These are phyloP conservation scores for Teratosphaeriaceae sp. DNA, from an alignment of 2,329 filamentous ascomycete species.

Conservation along the genomic window DNA sequence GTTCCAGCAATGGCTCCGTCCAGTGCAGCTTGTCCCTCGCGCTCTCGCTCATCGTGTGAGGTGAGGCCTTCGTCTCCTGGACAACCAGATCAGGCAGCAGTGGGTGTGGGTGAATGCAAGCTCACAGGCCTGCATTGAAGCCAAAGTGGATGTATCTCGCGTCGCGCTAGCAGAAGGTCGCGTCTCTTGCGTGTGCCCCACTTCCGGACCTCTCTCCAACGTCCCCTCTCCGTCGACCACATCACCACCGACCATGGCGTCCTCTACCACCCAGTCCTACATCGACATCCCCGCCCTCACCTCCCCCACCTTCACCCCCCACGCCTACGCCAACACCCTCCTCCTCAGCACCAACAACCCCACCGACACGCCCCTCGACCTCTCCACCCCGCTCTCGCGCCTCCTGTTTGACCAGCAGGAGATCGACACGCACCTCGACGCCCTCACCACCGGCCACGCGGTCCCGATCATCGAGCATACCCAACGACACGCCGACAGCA, in stretches of 20 bases:
- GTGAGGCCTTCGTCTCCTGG: neutral
- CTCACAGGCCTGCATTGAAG: neutral
- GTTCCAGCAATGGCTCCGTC: slow-evolving; percentile 3
- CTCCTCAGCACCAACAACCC: slow-evolving; percentile 88
- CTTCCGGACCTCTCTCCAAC: neutral
- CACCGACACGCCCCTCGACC: slow-evolving; percentile 81
- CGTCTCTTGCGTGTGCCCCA: neutral
- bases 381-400: slow-evolving; percentile 86
- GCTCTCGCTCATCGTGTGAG: neutral
- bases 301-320: slow-evolving; percentile 71
- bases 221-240: neutral
- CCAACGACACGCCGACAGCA: slow-evolving; percentile 64
- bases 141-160: neutral
- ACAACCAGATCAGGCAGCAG: slow-evolving; percentile 2
- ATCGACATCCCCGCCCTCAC: slow-evolving; percentile 95
- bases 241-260: neutral
- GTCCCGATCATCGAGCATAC: slow-evolving; percentile 76
- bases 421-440: slow-evolving; percentile 91
- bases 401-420: slow-evolving; percentile 97
- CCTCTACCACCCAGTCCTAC: slow-evolving; percentile 43
- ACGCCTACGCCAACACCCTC: slow-evolving; percentile 79
- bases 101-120: neutral
- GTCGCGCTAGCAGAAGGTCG: neutral
- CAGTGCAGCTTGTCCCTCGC: neutral
- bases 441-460: slow-evolving; percentile 76